A percentile compares a stretch with the other conserved stretches of the same genome.
phyloP scores from a whole-genome alignment of 768 basidiomycete genomes.

The Hygrocybe coccinea region DNA sequence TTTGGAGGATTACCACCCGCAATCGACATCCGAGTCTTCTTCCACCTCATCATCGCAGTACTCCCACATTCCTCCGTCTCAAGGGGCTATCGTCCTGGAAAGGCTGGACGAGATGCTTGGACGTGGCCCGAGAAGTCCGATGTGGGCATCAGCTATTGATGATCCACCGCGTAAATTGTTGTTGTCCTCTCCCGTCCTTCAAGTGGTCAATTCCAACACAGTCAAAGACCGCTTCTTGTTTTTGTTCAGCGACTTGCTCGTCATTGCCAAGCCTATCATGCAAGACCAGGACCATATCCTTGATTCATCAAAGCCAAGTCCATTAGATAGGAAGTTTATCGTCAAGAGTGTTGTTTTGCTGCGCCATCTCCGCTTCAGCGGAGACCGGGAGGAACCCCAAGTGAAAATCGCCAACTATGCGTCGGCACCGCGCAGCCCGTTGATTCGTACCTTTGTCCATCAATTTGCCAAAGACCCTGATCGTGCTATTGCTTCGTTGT shows the following conservation, averaged over 20 bases:
- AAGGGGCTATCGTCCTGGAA: constrained; percentile 56
- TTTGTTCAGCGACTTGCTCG: constrained; percentile 92
- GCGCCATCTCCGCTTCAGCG: constrained; percentile 58
- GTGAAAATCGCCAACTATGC: constrained; percentile 37
- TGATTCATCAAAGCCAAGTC: constrained; percentile 47
- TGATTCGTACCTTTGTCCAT: constrained; percentile 68
- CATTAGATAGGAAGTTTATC: constrained; percentile 73
- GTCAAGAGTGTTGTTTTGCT: constrained; percentile 89
- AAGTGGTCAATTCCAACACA: constrained; percentile 90
- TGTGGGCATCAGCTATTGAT: constrained; percentile 66
- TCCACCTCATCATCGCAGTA: constrained; percentile 70
- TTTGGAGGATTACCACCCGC: constrained; percentile 62
- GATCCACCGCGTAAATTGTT: constrained; percentile 84
- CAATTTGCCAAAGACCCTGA: constrained; percentile 81
- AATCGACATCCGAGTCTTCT: constrained; percentile 67
- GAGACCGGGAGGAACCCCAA: constrained; percentile 62
- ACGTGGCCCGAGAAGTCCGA: constrained; percentile 52
- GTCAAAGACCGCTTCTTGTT: constrained; percentile 96
- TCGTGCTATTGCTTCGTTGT: constrained; percentile 66
- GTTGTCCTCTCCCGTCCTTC: constrained; percentile 80
- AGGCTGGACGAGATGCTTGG: constrained; percentile 68
- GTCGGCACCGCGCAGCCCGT: constrained; percentile 49
- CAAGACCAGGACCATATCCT: constrained; percentile 60
- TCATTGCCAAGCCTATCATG: constrained; percentile 86
- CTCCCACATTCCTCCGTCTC: constrained; percentile 35